Conservation (phyloP, 148 eudicot species). For the Rhododendron vialii region DNA sequence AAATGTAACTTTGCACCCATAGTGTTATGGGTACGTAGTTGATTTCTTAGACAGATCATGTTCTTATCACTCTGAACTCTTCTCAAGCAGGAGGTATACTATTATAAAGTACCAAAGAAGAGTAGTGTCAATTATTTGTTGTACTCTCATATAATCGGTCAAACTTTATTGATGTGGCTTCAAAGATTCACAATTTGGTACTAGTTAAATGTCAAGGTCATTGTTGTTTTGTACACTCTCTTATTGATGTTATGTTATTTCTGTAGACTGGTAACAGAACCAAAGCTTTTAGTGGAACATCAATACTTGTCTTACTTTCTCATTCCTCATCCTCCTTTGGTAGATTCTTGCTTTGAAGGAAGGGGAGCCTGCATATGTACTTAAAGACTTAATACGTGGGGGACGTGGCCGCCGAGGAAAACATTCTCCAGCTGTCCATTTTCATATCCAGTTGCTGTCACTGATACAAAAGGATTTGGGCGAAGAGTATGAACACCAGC, state of each 20-base stretch:
- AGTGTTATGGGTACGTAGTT: background rate
- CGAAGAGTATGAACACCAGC: constrained; percentile 32
- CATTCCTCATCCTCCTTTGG: background rate
- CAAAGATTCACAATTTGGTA: background rate
- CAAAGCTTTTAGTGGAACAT: background rate
- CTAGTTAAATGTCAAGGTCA: background rate
- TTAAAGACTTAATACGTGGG: constrained; percentile 54
- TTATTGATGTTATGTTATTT: background rate
- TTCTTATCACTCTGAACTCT: background rate
- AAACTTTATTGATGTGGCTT: background rate
- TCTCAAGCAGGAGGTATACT: background rate
- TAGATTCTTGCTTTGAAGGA: constrained; percentile 62
- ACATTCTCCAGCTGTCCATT: constrained; percentile 44
- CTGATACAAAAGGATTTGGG: constrained; percentile 41
- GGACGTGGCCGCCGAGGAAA: constrained; percentile 48
- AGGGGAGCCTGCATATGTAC: constrained; percentile 57
- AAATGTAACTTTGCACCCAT: background rate
- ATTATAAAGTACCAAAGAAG: background rate
- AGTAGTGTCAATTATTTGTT: background rate
- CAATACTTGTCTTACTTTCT: background rate
- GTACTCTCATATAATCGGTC: background rate
- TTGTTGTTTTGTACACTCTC: background rate
- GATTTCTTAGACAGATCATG: background rate
- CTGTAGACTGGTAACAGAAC: background rate
- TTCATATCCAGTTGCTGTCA: constrained; percentile 54